Evolutionary conservation across 2,329 filamentous ascomycete species (phyloP), one percentile per base, ranked within the genome.

Genomic region (Dactylonectria macrodidyma): DNA sequence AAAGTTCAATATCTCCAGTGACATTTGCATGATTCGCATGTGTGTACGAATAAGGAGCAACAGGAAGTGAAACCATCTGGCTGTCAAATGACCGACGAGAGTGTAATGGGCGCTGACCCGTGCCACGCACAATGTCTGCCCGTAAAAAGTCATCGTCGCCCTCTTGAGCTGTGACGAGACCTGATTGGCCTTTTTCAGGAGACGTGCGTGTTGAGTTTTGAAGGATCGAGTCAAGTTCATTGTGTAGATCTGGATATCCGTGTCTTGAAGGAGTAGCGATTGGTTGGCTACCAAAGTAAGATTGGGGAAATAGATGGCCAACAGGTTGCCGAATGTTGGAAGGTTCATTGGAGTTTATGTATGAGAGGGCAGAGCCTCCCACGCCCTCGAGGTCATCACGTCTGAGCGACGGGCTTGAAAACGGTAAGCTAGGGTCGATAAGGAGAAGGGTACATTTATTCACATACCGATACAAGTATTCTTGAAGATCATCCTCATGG

Each of bases 401-500:
- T 19, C 68, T 62, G 16, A 69, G 68, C 41, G 62, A 59, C 48
- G 71, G 61, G 12, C 66, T 69, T 51, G 50, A 14, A 4, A 33
- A 22, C 9, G 41, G 33, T 73, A 19, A 69, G 63, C 30, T 24
- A 38, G 19, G 16, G 22, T 16, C 5, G n/a, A 8, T 8, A 14
- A 16, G 58, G 63, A 22, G 10, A 52, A 19, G 14, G 10, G n/a
- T 26, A 16, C 22, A 34, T 33, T 26, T 11, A 7, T 19, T 6
- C 7, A 54, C 70, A 59, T 69, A 75, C 69, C 59, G 71, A 57
- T 76, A 62, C 11, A 78, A 57, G 58, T 79, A 87, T 12, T 72
- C 47, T 22, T 78, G 76, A 5, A 88, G 68, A 36, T 84, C 81
- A 19, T 81, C 79, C 2, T 84, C 83, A 3, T 77, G 67, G 3